Base-by-base conservation (phyloP, 2,329 filamentous ascomycete genomes). In the Fusarium neocosmosporiellum region DNA sequence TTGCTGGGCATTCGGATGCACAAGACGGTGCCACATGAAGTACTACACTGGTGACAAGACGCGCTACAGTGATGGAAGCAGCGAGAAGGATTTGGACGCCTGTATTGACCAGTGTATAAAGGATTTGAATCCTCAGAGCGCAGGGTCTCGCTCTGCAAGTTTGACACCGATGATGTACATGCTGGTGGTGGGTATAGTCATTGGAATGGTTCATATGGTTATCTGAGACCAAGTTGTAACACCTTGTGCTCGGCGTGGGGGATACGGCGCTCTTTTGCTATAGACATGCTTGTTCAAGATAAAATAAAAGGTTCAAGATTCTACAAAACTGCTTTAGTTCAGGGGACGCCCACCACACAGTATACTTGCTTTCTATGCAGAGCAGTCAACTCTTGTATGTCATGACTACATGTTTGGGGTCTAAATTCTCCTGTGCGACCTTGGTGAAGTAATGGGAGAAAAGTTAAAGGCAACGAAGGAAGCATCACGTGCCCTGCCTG, bases 1-100 rank as follows among this genome's bases (percentile, higher is more conserved):
- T n/a, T 77, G 75, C 39, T 58, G 24, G 58, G 75, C 75, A 29
- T 71, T 63, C 29, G 69, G 65, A 11, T 77, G 75, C 58, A 73
- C 57, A 14, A 76, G 71, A 33, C 20, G 34, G 18, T 77, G 75
- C 5, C 37, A 73, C n/a, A 55, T 71, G 34, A 59, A 60, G 11
- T 77, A 75, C 16, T 74, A 74, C 16, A 72, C 71, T 3, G 72
- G 73, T 0, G 61, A 74, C 14, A 67, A 66, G 33, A 70, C 54
- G 10, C 64, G 37, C 1, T 59, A 24, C 5, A 65, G 65, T 39
- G 70, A 76, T 61, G 74, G 60, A 6, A 68, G 31, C 22, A 59
- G 57, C 20, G 60, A 67, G 13, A 33, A 36, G 10, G 54, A 73
- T 48, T 59, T 71, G 18, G 29, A 68, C 27, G 63, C 55, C 27